Percentiles rank a stretch among this genome's conserved stretches.
Conservation (phyloP, 108 stramenopile genomes). For the Skeletonema costatum region DNA sequence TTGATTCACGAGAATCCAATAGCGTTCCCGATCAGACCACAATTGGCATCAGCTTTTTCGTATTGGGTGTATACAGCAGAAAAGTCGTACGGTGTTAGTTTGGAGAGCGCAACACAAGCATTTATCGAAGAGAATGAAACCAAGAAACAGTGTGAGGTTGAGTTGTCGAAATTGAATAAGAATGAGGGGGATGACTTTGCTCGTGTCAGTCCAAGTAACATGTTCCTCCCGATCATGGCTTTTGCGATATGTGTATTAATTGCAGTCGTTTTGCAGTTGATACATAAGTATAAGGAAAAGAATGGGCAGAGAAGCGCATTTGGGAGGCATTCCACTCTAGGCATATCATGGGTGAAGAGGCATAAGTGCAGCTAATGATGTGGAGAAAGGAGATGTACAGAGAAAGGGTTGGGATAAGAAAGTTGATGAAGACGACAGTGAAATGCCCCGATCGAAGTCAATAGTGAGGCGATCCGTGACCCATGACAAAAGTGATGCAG, state of each 20-base stretch:
- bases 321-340: background rate
- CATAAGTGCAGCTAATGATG: no score
- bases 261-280: background rate
- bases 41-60: slow-evolving; percentile 14
- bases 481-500: background rate
- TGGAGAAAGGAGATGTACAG: no score
- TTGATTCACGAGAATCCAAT: slow-evolving; percentile 24
- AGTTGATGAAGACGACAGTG: background rate
- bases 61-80: slow-evolving; percentile 25
- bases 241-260: background rate
- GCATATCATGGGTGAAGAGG: background rate
- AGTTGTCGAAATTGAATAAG: background rate
- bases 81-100: slow-evolving; percentile 1
- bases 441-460: background rate
- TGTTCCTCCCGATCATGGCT: slow-evolving; percentile 20
- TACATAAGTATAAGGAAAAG: background rate
- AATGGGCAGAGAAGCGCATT: background rate
- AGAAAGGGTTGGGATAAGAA: no score
- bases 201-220: slow-evolving; percentile 11
- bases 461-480: background rate
- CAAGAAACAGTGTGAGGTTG: slow-evolving; percentile 1
- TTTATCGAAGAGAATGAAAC: background rate
- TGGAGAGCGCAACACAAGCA: background rate
- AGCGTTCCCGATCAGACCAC: slow-evolving; percentile 16
- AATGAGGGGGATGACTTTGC: slow-evolving; percentile 7